Base-by-base conservation (phyloP, 2,329 filamentous ascomycete species). In the Blastomyces silverae region DNA sequence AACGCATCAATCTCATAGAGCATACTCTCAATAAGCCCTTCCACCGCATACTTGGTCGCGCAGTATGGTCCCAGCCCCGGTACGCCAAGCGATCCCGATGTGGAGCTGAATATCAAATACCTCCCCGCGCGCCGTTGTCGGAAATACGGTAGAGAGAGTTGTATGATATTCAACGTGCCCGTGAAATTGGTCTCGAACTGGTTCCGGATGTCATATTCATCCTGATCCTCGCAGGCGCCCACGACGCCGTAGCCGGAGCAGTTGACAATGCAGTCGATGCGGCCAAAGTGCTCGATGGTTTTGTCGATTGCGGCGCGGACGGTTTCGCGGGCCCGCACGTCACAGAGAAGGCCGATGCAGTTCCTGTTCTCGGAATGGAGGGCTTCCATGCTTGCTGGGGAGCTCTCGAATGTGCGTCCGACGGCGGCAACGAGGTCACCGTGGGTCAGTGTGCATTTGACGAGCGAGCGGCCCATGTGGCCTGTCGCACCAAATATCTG, bases 171-270 rank as follows among this genome's bases (percentile, higher is more conserved):
- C 66, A 97, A 78, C 0, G 92, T 95, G 63, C 94, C 94, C 82
- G 96, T 93, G 77, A 97, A 96, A 77, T 99, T 99, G 28, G 92
- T 97, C 81, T 95, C 91, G 78, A 97, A 97, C 77, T 97, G 94
- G 72, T 96, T 93, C 65, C 92, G 89, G 70, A 97, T 85, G 74
- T 97, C 94, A 76, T 92, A 88, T 74, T 96, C 91, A 76, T 97
- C 92, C 79, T 97, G 94, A 78, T 97, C 94, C 78, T 97, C 94
- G 77, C 92, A 97, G 0, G 93, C 88, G 37, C 91, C 93, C 70
- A 97, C 96, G 63, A 99, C 92, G 63, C 92, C 93, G 78, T 96
- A 97, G 20, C 93, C 93, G 15, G 91, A 92, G 78, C 92, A 96
- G 77, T 96, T 97, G 70, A 89, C 92, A 65, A 97, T 89, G 62